Evolutionary conservation across 169 alveolate genomes (phyloP), one percentile per base, ranked within the genome.

Genomic region (Plasmodium coatneyi): DNA sequence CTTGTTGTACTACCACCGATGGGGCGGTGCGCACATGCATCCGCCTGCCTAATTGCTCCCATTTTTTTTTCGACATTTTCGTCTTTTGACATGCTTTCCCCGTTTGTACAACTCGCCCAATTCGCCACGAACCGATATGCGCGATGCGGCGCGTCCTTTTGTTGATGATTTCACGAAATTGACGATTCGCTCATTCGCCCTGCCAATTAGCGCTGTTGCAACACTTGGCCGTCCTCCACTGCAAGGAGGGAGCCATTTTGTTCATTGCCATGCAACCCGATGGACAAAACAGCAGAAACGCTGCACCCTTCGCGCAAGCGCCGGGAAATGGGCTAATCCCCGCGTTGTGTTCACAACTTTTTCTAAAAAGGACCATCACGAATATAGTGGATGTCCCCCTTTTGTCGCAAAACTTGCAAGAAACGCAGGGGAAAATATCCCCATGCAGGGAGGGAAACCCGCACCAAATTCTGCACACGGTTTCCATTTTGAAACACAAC

Each of bases 1-100:
- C 16, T 1, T 84, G 36, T 52, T 74, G 41, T 84, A 84, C 56
- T 84, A 28, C 56, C 93, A 36, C 10, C 71, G 86, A 12, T 84
- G 84, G 41, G 56, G 16, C 6, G 46, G 46, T 2, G 52, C 22
- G 60, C 12, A 1, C 5, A 19, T 1, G 14, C 34, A 1, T 60
- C 0, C 16, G 76, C 34, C 7, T 10, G 0, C 72, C 72, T 56
- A 56, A 41, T 41, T 56, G 14, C 14, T 56, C 3, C 30, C 41
- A 28, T 28, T 74, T 74, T 74, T 1, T 74, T 74, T 74, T 30
- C 56, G 19, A 46, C 56, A 46, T 46, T 46, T 46, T n/a, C 19
- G 56, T 30, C 9, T 14, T 22, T 16, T 74, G 16, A 32, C 19
- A 74, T n/a, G 0, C 5, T 14, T 28, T 6, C 46, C 46, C 56